Conservation (phyloP, 345 rosid genomes). For the Kernera saxatilis region DNA sequence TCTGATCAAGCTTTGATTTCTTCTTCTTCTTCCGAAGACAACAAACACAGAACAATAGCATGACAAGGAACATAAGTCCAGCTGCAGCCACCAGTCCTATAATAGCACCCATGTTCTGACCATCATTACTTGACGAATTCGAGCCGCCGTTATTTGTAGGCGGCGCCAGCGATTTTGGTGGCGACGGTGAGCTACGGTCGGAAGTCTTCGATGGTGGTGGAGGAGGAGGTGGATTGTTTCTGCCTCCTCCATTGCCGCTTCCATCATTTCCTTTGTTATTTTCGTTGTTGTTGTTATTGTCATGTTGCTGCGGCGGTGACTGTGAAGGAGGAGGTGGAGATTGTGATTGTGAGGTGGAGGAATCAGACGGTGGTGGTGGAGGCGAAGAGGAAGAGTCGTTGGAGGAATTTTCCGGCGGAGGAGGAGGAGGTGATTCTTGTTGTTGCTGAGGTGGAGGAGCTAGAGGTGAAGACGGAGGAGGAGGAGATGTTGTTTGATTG, state of each 20-base stretch:
- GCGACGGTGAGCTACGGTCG: background rate
- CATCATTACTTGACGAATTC: constrained; percentile 1
- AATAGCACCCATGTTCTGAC: constrained; percentile 8
- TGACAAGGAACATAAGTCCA: constrained; percentile 36
- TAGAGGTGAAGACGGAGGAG: constrained; percentile 11
- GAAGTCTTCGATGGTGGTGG: constrained; percentile 20
- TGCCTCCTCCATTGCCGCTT: background rate
- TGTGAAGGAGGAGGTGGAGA: constrained; percentile 24
- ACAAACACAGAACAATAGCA: constrained; percentile 33
- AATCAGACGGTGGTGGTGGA: constrained; percentile 27
- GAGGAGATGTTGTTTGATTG: constrained; percentile 24
- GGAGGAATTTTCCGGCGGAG: constrained; percentile 11
- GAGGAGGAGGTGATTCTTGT: constrained; percentile 24
- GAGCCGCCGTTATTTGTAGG: constrained; percentile 8
- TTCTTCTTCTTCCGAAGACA: constrained; percentile 45
- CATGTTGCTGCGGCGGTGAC: constrained; percentile 2
- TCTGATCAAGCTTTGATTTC: constrained; percentile 22
- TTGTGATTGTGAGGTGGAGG: constrained; percentile 24
- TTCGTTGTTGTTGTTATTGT: constrained; percentile 1
- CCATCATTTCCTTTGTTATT: constrained; percentile 5
- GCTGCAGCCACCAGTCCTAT: constrained; percentile 47
- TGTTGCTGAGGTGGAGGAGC: constrained; percentile 27
- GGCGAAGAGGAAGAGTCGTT: background rate
- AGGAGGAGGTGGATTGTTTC: background rate
- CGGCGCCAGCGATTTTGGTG: constrained; percentile 23